Evolutionary conservation across 225 moss, liverwort and hornwort genomes (phyloP), one percentile per base, ranked within the genome.

Genomic region (Pseudoscleropodium purum): DNA sequence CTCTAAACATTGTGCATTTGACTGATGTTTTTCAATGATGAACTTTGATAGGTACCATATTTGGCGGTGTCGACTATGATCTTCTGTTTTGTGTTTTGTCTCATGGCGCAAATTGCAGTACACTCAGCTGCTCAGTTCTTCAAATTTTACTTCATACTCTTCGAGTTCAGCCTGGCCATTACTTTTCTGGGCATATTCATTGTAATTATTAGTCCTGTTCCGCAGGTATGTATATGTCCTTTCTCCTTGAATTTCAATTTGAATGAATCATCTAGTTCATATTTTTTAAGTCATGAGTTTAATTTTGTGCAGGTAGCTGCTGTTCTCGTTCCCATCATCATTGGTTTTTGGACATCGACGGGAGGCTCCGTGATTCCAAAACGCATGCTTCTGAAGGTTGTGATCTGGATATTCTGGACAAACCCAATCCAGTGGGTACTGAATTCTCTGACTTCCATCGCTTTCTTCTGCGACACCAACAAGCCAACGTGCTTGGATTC

Each of bases 361-460:
- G 92, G 89, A 65, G 99, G 99, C 80, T 83, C 96, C 12, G 96
- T 99, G 39, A 62, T 99, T 69, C 96, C 99, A 36, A 96, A 95
- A 85, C 92, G 85, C 85, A 91, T 93, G 89, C 25, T 99, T 36
- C 93, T 96, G 23, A 94, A 95, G 69, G 82, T 78, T 61, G 93
- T 95, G 19, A 89, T 93, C 81, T 97, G 99, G 99, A 87, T 99
- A 79, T 99, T 93, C 89, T 99, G 97, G 97, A 94, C 94, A 66
- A 99, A 99, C 81, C 99, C 99, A 41, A 66, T 99, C 84, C 99
- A 99, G 88, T 99, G 95, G 90, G 94, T 89, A 20, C 92, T 97
- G 51, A 93, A 93, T 56, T 87, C 93, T 72, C 75, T 99, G 51
- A 97, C 96, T 47, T 93, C 94, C 74, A 87, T 99, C 47, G 18